Conservation (phyloP, 108 stramenopile genomes). For the Ochromonas danica region DNA sequence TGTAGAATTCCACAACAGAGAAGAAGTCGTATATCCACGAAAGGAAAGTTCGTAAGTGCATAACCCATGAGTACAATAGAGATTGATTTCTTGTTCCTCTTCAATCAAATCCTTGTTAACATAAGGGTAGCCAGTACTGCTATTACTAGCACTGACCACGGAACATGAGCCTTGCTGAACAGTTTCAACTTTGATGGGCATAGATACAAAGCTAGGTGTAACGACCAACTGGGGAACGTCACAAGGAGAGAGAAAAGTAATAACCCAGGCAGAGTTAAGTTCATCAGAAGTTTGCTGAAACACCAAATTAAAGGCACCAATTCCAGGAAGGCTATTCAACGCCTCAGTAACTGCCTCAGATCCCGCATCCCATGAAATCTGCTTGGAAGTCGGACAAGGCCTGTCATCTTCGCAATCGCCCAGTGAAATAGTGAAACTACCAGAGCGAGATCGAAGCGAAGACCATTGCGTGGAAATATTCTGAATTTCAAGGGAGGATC, state of each 20-base stretch:
- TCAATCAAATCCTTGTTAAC: not conserved
- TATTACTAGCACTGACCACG: slow-evolving; percentile 7
- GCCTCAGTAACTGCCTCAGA: not conserved
- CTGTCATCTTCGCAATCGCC: slow-evolving; percentile 18
- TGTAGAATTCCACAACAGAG: slow-evolving; percentile 31
- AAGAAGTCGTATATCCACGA: slow-evolving; percentile 39
- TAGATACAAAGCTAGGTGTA: not conserved
- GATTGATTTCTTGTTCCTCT: not conserved
- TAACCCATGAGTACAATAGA: slow-evolving; percentile 33
- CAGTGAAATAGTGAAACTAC: slow-evolving; percentile 53
- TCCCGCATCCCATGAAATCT: slow-evolving; percentile 63
- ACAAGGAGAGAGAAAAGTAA: slow-evolving; percentile 22
- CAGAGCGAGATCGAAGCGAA: slow-evolving; percentile 42
- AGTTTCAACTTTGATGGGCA: slow-evolving; percentile 7
- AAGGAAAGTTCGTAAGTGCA: slow-evolving; percentile 49
- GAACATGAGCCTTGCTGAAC: slow-evolving; percentile 25
- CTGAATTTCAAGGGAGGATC: slow-evolving; percentile 55
- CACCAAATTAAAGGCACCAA: not conserved
- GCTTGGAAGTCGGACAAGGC: slow-evolving; percentile 38
- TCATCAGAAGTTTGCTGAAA: slow-evolving; percentile 18
- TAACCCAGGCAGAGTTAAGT: slow-evolving; percentile 10
- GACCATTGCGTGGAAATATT: slow-evolving; percentile 52
- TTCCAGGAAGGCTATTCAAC: not conserved
- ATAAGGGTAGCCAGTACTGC: slow-evolving; percentile 5
- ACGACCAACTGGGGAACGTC: slow-evolving; percentile 20